Base-by-base conservation (phyloP, 306 rosid genomes). In the Rosa multiflora region DNA sequence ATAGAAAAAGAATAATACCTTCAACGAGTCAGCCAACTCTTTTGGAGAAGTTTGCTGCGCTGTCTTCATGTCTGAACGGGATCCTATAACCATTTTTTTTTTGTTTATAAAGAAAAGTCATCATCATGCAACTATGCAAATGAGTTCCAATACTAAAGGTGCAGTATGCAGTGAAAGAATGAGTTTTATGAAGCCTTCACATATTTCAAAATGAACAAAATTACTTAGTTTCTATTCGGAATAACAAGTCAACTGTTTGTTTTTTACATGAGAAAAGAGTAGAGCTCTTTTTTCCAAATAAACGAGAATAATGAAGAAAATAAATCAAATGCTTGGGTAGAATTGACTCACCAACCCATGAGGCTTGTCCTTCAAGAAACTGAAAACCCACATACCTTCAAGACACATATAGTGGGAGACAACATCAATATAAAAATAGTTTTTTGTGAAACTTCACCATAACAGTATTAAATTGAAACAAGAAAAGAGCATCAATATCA, bases 331-430 rank as follows among this genome's bases (percentile, higher is more conserved):
- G 74, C 92, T 85, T 86, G 90, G 97, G n/a, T 77, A 89, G 73
- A 82, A 66, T 70, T 72, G 93, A 81, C 82, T 86, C 90, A 70
- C 86, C 80, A 53, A 85, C 56, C 73, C 73, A 75, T 73, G 87
- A 78, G 73, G 82, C 72, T 76, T 83, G 86, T 73, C 84, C 90
- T 79, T 90, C 88, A 46, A 93, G 86, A 82, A 83, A 43, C 88
- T 93, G 98, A 87, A 91, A 95, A 63, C 94, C 98, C 68, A 79
- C 68, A 80, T 91, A 91, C 99, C 99, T 95, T 89, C 81, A 82
- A 77, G 82, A 74, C 17, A 32, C 70, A 42, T 20, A 61, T 40
- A 53, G 73, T 53, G 75, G 70, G 77, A 46, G 81, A 76, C 29
- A 79, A 46, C 47, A 71, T 61, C 48, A 62, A 70, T 63, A 77